Evolutionary conservation across 768 basidiomycete genomes (phyloP).

Genomic region (Mycena vulgaris): DNA sequence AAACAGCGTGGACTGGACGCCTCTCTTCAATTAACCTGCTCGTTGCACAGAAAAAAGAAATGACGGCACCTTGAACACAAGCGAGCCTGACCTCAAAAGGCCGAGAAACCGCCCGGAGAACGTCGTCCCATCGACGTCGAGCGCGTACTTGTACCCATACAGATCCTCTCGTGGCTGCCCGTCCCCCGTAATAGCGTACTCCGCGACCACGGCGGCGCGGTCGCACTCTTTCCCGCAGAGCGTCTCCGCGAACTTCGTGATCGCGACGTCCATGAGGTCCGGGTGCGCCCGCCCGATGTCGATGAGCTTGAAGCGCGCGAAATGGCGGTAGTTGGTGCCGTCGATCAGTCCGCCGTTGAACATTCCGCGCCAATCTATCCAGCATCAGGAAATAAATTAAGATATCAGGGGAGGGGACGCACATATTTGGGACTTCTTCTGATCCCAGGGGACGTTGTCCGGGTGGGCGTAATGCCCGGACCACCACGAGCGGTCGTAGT

Average conservation of each 20-base stretch:
- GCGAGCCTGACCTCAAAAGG: not conserved
- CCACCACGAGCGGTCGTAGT: too few species aligned
- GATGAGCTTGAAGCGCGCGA: constrained; percentile 21
- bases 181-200: not conserved
- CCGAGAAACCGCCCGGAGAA: constrained; percentile 9
- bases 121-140: constrained; percentile 23
- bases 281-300: not conserved
- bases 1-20: not conserved
- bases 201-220: not conserved
- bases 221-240: constrained; percentile 5
- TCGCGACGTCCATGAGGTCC: constrained; percentile 14
- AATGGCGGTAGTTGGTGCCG: constrained; percentile 20
- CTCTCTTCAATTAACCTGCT: too few species aligned
- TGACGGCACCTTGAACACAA: constrained; percentile 24
- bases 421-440: too few species aligned
- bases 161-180: not conserved
- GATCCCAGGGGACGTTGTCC: too few species aligned
- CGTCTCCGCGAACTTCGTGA: not conserved
- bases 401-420: too few species aligned
- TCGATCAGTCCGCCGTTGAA: constrained; percentile 12
- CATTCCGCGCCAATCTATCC: constrained; percentile 31
- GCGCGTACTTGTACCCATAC: not conserved
- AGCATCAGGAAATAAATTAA: too few species aligned
- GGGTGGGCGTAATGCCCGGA: too few species aligned
- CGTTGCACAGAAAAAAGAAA: not conserved